Base-by-base conservation (phyloP, 148 eudicot species). In the Diospyros lotus region DNA sequence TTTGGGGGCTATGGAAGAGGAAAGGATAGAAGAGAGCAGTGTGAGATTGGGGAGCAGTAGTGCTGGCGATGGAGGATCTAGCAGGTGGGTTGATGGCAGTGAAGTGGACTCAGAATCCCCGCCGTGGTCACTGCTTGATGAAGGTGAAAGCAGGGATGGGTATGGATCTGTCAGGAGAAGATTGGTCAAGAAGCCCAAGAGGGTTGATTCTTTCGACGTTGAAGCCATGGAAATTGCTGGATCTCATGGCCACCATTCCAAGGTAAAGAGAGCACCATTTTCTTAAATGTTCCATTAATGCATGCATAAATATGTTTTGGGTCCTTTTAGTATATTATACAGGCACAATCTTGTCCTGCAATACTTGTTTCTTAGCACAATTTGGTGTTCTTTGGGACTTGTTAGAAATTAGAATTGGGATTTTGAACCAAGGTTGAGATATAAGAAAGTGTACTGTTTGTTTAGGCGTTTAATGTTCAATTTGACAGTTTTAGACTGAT, bases 151-250 rank as follows among this genome's bases (percentile, higher is more conserved):
- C 8, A 84, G 79, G 55, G 83, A 75, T 42, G 80, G 78, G 8
- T 87, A 76, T 77, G 92, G 86, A 14, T 82, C 86, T 72, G 55
- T 85, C 18, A 90, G 89, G 72, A 90, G 93, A 84, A 89, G 97
- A 91, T 89, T 95, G 44, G 64, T 79, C 18, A 95, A 95, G 85
- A 95, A 84, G 87, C 91, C 94, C 64, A 92, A 73, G 75, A 89
- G 99, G 76, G 86, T 88, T 77, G 90, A 95, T 79, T 95, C 99
- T 13, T 82, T 95, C 44, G 97, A 92, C 89, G 99, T 93, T 79
- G 99, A 93, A 85, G 91, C 99, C 73, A 90, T 95, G 99, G 84
- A 87, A 69, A 87, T 95, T 85, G 79, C 90, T 84, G 97, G 88
- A 3, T 50, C 82, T 62, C 88, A 86, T 83, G 87, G 75, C 11